Evolutionary conservation across 169 alveolate genomes (phyloP).

Genomic region (Plasmodium gallinaceum): DNA sequence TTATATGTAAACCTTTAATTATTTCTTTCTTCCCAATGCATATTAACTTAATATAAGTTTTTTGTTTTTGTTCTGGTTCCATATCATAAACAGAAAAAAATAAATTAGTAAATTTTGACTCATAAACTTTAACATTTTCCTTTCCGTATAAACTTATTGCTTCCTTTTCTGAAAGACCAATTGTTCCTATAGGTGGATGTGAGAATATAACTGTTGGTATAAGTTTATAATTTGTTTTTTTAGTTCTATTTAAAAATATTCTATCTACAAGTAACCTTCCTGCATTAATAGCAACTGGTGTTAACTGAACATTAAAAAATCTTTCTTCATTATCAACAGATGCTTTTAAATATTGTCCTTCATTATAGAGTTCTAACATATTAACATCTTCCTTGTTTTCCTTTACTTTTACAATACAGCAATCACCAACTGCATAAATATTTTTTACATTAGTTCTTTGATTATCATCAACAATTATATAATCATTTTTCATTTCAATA

Average conservation of each 20-base stretch:
- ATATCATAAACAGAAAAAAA: slow-evolving; percentile 81
- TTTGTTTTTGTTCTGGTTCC: slow-evolving; percentile 82
- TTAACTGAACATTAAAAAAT: slow-evolving; percentile 83
- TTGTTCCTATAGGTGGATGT: slow-evolving; percentile 92
- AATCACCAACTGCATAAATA: slow-evolving; percentile 76
- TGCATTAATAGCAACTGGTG: slow-evolving; percentile 96
- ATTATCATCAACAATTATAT: slow-evolving; percentile 69
- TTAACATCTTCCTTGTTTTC: slow-evolving; percentile 48
- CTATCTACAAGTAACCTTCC: slow-evolving; percentile 95
- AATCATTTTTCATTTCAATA: slow-evolving; percentile 22
- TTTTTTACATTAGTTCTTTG: slow-evolving; percentile 54
- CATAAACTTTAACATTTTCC: slow-evolving; percentile 88
- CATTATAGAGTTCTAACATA: slow-evolving; percentile 42
- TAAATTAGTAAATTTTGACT: slow-evolving; percentile 83
- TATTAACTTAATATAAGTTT: slow-evolving; percentile 85
- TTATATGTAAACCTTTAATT: slow-evolving; percentile 90
- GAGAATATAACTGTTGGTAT: slow-evolving; percentile 94
- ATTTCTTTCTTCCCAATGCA: slow-evolving; percentile 86
- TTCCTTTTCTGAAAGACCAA: slow-evolving; percentile 93
- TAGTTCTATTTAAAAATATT: slow-evolving; percentile 81
- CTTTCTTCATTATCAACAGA: background rate
- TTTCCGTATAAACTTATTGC: slow-evolving; percentile 90
- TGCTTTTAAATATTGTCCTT: slow-evolving; percentile 29
- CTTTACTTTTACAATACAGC: slow-evolving; percentile 48
- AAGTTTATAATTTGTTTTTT: slow-evolving; percentile 79